Evolutionary conservation across 2,329 filamentous ascomycete species (phyloP), one percentile per base, ranked within the genome.

Genomic region (Exophiala phaeomuriformis): DNA sequence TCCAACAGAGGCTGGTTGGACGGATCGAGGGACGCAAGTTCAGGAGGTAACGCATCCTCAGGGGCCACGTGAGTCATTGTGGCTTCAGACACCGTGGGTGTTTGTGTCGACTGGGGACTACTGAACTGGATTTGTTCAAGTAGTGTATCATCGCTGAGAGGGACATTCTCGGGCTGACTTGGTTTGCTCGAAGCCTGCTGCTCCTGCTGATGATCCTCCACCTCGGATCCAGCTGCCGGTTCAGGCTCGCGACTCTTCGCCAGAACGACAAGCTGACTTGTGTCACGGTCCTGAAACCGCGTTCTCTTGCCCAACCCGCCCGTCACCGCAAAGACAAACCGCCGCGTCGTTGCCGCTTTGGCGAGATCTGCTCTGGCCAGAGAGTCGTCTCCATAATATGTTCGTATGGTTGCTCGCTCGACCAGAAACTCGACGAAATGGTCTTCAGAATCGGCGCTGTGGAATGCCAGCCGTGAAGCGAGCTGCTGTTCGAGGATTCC

Each of bases 121-220:
- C 81, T 79, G 65, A 96, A 98, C 0, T 85, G 78, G 37, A 98
- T 91, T 2, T 83, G 81, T 67, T 98, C 93, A 1, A 97, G 76
- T 0, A 98, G 77, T 0, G 93, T 97, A 66, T 98, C 93, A 63
- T 98, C 88, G 65, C 97, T 94, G 2, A 97, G 73, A 35, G 86
- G 79, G 9, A 97, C 68, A 2, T 85, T 84, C 62, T 85, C 79
- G 0, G 90, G 89, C 41, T 69, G 72, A 2, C 71, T 70, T 3
- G 66, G 63, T 28, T 54, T 40, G 29, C 39, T 28, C 12, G 42
- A 50, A 10, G 35, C 31, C 59, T 42, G 62, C 53, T 53, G 19
- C 19, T 19, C 19, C 19, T 19, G 19, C 19, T 19, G 19, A 19
- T 19, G 19, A 19, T 19, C 19, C 19, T 19, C 19, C 19, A 19